Base-by-base conservation (phyloP, 164 flowering plant species). In the Hamamelis virginiana region DNA sequence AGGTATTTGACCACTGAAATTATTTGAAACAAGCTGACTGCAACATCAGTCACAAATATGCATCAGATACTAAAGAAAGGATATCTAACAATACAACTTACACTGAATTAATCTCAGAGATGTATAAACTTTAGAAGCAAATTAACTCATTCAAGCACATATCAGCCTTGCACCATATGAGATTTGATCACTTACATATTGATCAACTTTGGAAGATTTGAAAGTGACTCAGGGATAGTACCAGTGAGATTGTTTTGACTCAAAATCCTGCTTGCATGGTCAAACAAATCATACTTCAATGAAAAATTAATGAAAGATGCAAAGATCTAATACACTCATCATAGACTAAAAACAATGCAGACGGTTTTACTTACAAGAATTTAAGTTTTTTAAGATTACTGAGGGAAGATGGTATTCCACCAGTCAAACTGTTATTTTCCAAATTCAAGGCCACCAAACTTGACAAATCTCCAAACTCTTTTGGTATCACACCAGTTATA, bases 401-500 rank as follows among this genome's bases (percentile, higher is more conserved):
- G 58, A 95, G 87, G 27, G 94, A 80, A 71, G 88, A 69, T 62
- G 99, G 99, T 80, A 95, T 90, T 77, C 73, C 78, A 74, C 97
- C 99, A 65, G 69, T 80, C 67, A 92, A 83, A 61, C 22, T 85
- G 69, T 92, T 95, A 59, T 84, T 76, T 70, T 78, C 91, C 77
- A 95, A 82, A 78, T 87, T 84, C 84, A 92, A 84, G 77, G 44
- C 81, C 33, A 79, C 76, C 79, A 95, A 76, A 77, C 80, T 86
- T 43, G 88, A 71, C 76, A 95, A 76, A 67, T 88, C 83, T 55
- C 98, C 98, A 56, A 87, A 76, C 79, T 92, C 91, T 61, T 82
- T 57, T 15, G 99, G 99, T 80, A 95, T 92, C 72, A 72, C 79
- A 72, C 98, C 99, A 62, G 83, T 83, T 75, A 92, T 88, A 68